These are phyloP conservation scores for Euphorbia celastroides DNA, from an alignment of 441 rosid species.

Conservation along the genomic window DNA sequence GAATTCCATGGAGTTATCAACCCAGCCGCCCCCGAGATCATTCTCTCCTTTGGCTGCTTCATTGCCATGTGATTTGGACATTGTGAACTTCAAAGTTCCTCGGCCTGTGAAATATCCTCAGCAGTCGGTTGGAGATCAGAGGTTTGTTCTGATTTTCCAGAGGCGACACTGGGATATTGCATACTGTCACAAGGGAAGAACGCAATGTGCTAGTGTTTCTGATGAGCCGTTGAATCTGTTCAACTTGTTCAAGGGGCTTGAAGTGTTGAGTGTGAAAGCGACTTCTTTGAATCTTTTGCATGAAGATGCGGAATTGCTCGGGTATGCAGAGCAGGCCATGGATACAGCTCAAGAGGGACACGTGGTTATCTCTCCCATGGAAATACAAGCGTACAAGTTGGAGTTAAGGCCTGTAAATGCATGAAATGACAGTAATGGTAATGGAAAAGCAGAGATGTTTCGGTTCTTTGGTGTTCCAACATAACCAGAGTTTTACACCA, in stretches of 20 bases:
- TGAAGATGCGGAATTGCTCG: slow-evolving; percentile 69
- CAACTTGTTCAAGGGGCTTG: slow-evolving; percentile 68
- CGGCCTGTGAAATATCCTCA: slow-evolving; percentile 65
- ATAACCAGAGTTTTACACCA: not conserved
- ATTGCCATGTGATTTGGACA: slow-evolving; percentile 83
- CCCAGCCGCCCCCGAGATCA: slow-evolving; percentile 40
- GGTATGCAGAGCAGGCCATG: slow-evolving; percentile 52
- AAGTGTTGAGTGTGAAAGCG: slow-evolving; percentile 48
- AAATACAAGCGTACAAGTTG: slow-evolving; percentile 86
- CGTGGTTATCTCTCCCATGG: slow-evolving; percentile 78
- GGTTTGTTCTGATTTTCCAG: slow-evolving; percentile 63
- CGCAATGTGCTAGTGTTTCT: slow-evolving; percentile 52
- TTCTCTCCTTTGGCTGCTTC: slow-evolving; percentile 74
- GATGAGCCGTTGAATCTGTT: slow-evolving; percentile 64
- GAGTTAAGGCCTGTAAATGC: slow-evolving; percentile 50
- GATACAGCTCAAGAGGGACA: slow-evolving; percentile 59
- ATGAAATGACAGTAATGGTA: not conserved
- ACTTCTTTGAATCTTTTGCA: slow-evolving; percentile 89
- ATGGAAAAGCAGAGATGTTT: not conserved
- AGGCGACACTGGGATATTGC: slow-evolving; percentile 79
- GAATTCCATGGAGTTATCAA: slow-evolving; percentile 58
- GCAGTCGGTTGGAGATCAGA: slow-evolving; percentile 46
- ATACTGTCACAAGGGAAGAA: slow-evolving; percentile 54
- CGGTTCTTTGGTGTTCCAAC: not conserved
- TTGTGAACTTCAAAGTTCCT: slow-evolving; percentile 81